A percentile compares a stretch with the other conserved stretches of the same genome.
Evolutionary conservation across 371 early-diverging fungal genomes (phyloP).

Genomic region (Lichtheimia ornata): DNA sequence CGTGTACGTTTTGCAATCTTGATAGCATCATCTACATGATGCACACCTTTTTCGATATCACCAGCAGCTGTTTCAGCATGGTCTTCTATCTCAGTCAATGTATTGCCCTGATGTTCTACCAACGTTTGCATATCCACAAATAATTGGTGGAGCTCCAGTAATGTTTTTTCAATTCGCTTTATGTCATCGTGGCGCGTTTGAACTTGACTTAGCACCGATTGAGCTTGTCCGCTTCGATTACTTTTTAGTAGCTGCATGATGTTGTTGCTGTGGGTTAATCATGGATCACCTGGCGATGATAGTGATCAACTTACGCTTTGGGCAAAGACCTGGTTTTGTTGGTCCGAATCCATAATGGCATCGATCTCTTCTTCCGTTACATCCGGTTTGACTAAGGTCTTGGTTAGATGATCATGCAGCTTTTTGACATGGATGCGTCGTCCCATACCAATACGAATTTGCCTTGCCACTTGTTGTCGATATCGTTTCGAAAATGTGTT

Average conservation of each 20-base stretch:
- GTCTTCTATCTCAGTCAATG: conserved; percentile 66
- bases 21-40: conserved; percentile 63
- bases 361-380: conserved; percentile 75
- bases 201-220: conserved; percentile 71
- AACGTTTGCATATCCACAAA: conserved; percentile 76
- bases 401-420: background rate
- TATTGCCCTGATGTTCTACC: conserved; percentile 74
- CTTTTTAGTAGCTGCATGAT: conserved; percentile 58
- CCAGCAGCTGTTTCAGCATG: conserved; percentile 59
- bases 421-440: background rate
- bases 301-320: conserved; percentile 54
- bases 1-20: conserved; percentile 65
- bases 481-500: conserved; percentile 77
- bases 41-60: conserved; percentile 66
- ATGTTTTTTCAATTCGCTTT: conserved; percentile 75
- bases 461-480: conserved; percentile 81
- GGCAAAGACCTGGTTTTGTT: conserved; percentile 73
- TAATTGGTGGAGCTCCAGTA: conserved; percentile 37
- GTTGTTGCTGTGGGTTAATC: background rate
- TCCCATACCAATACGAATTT: conserved; percentile 75
- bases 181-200: conserved; percentile 81
- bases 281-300: no score
- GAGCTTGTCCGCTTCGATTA: conserved; percentile 72
- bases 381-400: conserved; percentile 67
- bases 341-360: conserved; percentile 64